A percentile compares a stretch with the other conserved stretches of the same genome.
Conservation (phyloP, 805 yeast genomes). For the Ogataea salicorniae region DNA sequence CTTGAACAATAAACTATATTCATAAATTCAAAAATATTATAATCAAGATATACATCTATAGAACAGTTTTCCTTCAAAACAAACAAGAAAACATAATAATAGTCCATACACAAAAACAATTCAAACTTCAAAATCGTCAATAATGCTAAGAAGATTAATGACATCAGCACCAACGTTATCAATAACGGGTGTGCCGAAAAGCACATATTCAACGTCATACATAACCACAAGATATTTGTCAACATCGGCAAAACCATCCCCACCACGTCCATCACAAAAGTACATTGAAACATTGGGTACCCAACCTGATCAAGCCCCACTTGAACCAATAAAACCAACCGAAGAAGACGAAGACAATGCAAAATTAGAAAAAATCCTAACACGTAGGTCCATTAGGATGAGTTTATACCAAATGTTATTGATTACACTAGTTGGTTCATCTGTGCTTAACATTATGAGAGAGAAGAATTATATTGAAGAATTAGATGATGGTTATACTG, state of each 20-base stretch:
- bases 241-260: not conserved
- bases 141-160: too few species aligned
- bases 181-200: too few species aligned
- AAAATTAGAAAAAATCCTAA: not conserved
- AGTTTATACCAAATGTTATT: constrained; percentile 29
- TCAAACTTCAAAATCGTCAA: too few species aligned
- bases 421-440: constrained; percentile 31
- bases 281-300: constrained; percentile 24
- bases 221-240: not conserved
- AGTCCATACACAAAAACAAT: too few species aligned
- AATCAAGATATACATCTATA: too few species aligned
- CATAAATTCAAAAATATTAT: too few species aligned
- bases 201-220: too few species aligned
- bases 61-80: too few species aligned
- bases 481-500: constrained; percentile 34
- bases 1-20: too few species aligned
- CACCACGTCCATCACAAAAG: constrained; percentile 17
- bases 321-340: not conserved
- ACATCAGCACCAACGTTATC: too few species aligned
- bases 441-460: constrained; percentile 43
- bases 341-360: constrained; percentile 5
- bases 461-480: constrained; percentile 40
- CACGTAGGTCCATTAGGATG: constrained; percentile 26
- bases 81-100: too few species aligned
- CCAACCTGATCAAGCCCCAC: constrained; percentile 21